These are phyloP conservation scores for Stagonosporopsis cucurbitacearum DNA, from an alignment of 2,329 filamentous ascomycete genomes.

Conservation along the genomic window DNA sequence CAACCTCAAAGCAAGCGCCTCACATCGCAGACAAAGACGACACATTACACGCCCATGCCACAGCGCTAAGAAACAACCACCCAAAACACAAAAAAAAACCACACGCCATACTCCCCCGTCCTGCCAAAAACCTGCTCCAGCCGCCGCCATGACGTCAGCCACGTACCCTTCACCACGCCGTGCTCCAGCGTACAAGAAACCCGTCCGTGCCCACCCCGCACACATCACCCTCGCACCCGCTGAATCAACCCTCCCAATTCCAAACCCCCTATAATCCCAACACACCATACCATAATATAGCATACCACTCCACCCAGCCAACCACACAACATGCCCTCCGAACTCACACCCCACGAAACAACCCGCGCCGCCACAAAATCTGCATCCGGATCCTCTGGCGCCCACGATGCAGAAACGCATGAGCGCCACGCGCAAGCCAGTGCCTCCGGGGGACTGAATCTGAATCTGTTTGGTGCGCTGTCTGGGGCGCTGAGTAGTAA, in stretches of 20 bases:
- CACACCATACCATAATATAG: no score
- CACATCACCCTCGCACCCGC: no score
- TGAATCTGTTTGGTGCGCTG: conserved; percentile 47
- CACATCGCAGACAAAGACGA: background rate
- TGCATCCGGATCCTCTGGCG: conserved; percentile 18
- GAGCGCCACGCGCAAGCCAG: conserved; percentile 42
- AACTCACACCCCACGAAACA: background rate
- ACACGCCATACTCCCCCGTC: background rate
- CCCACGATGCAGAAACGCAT: conserved; percentile 33
- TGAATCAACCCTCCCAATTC: no score
- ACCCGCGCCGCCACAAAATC: background rate
- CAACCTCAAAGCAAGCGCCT: background rate
- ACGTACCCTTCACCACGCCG: conserved; percentile 7
- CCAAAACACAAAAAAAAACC: background rate
- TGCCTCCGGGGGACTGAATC: conserved; percentile 45
- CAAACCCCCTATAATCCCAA: background rate
- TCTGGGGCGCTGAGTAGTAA: conserved; percentile 40
- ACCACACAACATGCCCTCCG: conserved; percentile 25
- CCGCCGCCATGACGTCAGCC: conserved; percentile 30
- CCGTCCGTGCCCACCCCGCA: background rate
- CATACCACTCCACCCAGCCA: conserved; percentile 36
- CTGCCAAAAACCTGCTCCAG: conserved; percentile 13
- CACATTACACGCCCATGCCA: background rate
- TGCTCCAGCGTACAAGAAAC: background rate
- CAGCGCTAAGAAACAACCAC: background rate